Conservation (phyloP, 495 filamentous ascomycete species). For the Filosporella fistucella region DNA sequence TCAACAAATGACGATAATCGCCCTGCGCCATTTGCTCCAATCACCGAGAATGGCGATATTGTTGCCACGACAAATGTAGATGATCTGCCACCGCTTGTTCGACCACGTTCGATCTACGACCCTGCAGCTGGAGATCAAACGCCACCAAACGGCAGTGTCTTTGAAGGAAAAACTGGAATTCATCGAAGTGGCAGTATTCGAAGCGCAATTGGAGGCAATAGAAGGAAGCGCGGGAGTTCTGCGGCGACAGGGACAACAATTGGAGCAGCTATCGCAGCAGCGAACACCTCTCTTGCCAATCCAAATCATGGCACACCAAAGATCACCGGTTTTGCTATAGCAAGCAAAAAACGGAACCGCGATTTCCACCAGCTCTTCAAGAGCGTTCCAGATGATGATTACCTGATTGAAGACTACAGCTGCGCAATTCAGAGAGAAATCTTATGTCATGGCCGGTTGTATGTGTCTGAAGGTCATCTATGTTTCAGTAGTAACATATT, state of each 20-base stretch:
- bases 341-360: constrained; percentile 89
- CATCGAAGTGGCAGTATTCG: constrained; percentile 77
- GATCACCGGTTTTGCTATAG: constrained; percentile 92
- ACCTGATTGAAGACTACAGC: constrained; percentile 97
- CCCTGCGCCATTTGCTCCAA: background rate
- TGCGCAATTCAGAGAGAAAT: constrained; percentile 95
- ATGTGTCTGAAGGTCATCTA: constrained; percentile 94
- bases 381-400: constrained; percentile 96
- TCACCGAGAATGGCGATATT: constrained; percentile 7
- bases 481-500: constrained; percentile 99
- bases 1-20: constrained; percentile 11
- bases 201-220: constrained; percentile 58
- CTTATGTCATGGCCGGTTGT: constrained; percentile 86
- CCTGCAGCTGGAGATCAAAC: constrained; percentile 51
- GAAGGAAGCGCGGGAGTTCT: constrained; percentile 79
- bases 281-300: constrained; percentile 59
- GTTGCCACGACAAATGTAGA: constrained; percentile 4
- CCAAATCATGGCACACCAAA: constrained; percentile 60
- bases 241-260: constrained; percentile 73
- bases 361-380: constrained; percentile 94
- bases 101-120: constrained; percentile 41
- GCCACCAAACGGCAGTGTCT: constrained; percentile 59
- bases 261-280: constrained; percentile 62
- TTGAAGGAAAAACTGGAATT: constrained; percentile 61
- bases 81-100: constrained; percentile 14